Evolutionary conservation across 202 grass and related monocot genomes (phyloP), one percentile per base, ranked within the genome.

Genomic region (Setaria viridis): DNA sequence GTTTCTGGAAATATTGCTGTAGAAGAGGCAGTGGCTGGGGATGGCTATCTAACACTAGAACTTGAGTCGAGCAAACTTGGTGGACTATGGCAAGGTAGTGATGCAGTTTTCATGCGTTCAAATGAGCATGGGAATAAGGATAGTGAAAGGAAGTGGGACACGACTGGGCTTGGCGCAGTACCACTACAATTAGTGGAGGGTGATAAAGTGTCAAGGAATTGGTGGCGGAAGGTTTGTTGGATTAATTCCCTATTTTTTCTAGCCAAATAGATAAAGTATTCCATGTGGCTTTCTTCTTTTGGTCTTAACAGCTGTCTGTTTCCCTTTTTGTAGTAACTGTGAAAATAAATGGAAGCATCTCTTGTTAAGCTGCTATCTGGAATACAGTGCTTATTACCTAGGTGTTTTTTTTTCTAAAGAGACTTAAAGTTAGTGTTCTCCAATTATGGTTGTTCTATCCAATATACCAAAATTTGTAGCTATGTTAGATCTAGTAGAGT

Each of bases 151-250:
- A 86, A n/a, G 68, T 98, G 93, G 93, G 85, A 91, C 68, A 87
- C 83, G 15, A 77, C 86, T 89, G 91, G 88, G 57, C 91, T 98
- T 89, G 86, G 84, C 84, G 79, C 88, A 77, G 82, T 89, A 21
- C 72, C 86, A 62, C 78, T 91, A 67, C 90, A 92, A 80, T 83
- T 98, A 71, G 93, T 98, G 30, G 93, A 98, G 76, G 89, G 86
- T 63, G 95, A 98, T 86, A 93, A 92, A 83, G 60, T 14, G 34
- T 87, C 91, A 59, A 94, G 84, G 66, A 98, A 98, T 86, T 98
- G 95, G 95, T 89, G 95, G 93, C 90, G 84, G 48, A 98, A 98
- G 95, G 95, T 95, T 88, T 49, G 42, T 83, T 77, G 11, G 51
- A 42, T 64, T 53, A 17, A 46, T 81, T 77, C 72, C 11, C 25